Evolutionary conservation across 1,284 basidiomycete genomes (phyloP).

Genomic region (Ustilago tritici): DNA sequence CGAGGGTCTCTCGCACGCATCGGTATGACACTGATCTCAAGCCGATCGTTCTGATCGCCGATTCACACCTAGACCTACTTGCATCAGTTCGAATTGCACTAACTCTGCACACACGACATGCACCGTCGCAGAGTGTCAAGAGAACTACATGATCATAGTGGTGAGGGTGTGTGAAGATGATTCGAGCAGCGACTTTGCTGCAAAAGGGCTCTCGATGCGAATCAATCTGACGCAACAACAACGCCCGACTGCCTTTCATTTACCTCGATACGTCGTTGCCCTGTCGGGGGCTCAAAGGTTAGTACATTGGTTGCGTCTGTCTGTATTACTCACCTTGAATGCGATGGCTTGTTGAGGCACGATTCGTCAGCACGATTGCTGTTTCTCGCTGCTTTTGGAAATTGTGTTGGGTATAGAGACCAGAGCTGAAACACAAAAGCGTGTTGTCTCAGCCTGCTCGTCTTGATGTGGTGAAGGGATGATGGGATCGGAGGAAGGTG

Average conservation of each 20-base stretch:
- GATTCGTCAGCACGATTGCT: background rate
- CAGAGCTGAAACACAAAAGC: background rate
- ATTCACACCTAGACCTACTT: background rate
- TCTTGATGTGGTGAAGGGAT: background rate
- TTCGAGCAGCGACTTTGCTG: background rate
- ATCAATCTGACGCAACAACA: background rate
- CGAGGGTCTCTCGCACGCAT: background rate
- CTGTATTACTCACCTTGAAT: background rate
- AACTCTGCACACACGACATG: background rate
- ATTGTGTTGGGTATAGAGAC: background rate
- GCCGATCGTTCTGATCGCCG: background rate
- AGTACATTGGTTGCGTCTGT: background rate
- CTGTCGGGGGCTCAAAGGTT: background rate
- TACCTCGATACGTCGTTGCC: background rate
- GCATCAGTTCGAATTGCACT: conserved; percentile 4
- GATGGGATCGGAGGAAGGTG: background rate
- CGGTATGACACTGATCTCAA: background rate
- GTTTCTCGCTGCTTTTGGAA: background rate
- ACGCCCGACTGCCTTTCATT: background rate
- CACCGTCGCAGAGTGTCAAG: background rate
- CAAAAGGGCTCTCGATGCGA: background rate
- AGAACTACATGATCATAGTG: background rate
- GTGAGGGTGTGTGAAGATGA: background rate
- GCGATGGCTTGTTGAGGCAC: background rate
- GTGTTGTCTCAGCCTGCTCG: background rate